These are phyloP conservation scores for Posidonia oceanica DNA, from an alignment of 116 monocot species.

Conservation along the genomic window DNA sequence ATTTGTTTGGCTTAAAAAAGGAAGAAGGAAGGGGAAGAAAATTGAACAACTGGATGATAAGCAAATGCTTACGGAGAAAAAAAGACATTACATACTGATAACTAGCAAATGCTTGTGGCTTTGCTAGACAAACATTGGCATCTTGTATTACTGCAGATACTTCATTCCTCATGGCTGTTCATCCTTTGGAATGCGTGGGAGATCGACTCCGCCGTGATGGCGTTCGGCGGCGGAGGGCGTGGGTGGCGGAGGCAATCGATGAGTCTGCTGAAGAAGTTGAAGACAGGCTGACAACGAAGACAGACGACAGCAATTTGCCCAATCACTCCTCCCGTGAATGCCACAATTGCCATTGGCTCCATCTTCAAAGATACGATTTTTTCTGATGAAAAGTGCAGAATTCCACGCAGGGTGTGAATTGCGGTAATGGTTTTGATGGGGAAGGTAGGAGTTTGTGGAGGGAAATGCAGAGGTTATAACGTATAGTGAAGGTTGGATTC, in stretches of 20 bases:
- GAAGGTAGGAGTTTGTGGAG: too few relatives aligned
- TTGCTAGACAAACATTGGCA: too few relatives aligned
- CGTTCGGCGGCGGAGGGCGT: slow-evolving; percentile 29
- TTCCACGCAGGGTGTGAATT: neutral
- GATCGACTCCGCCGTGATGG: slow-evolving; percentile 16
- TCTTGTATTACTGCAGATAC: too few relatives aligned
- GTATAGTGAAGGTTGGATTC: too few relatives aligned
- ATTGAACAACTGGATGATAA: too few relatives aligned
- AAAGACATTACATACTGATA: too few relatives aligned
- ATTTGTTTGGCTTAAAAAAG: too few relatives aligned
- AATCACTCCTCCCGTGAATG: slow-evolving; percentile 21
- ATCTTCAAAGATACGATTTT: neutral
- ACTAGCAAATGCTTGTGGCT: too few relatives aligned
- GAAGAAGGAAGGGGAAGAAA: too few relatives aligned
- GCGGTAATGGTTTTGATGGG: neutral
- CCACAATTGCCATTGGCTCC: slow-evolving; percentile 24
- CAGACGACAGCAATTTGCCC: slow-evolving; percentile 20
- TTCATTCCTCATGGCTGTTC: neutral
- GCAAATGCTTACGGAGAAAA: too few relatives aligned
- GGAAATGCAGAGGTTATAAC: too few relatives aligned
- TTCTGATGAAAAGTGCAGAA: neutral
- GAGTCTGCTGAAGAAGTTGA: slow-evolving; percentile 15
- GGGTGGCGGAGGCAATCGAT: slow-evolving; percentile 36
- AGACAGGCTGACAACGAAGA: slow-evolving; percentile 18
- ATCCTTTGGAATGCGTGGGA: slow-evolving; percentile 9